Conservation (phyloP, 805 yeast species). For the Candida chilensis region DNA sequence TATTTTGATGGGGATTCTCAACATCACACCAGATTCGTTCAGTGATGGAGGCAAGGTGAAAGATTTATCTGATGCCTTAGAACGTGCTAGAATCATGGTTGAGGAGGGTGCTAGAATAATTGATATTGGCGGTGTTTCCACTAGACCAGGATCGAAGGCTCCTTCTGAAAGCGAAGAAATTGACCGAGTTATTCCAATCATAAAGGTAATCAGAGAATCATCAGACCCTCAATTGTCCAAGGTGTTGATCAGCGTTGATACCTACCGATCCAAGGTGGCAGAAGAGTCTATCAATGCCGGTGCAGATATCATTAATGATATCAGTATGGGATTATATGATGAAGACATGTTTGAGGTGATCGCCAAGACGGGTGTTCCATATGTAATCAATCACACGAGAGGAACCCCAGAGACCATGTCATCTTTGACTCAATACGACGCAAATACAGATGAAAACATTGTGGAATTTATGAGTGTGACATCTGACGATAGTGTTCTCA, state of each 20-base stretch:
- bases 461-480: conserved; percentile 17
- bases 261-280: conserved; percentile 76
- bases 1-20: conserved; percentile 76
- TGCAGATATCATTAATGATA: conserved; percentile 88
- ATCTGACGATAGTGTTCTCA: conserved; percentile 21
- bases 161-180: conserved; percentile 61
- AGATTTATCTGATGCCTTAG: conserved; percentile 28
- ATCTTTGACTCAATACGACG: conserved; percentile 41
- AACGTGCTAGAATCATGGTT: conserved; percentile 39
- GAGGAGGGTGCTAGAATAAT: conserved; percentile 62
- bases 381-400: conserved; percentile 76
- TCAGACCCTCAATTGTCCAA: conserved; percentile 21
- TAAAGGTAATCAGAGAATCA: conserved; percentile 47
- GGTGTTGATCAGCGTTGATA: conserved; percentile 73
- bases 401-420: conserved; percentile 77
- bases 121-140: conserved; percentile 93
- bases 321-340: conserved; percentile 74
- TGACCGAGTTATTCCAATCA: conserved; percentile 58
- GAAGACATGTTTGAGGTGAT: conserved; percentile 55
- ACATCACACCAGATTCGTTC: conserved; percentile 91
- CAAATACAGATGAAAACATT: conserved; percentile 22
- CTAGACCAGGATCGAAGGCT: conserved; percentile 74
- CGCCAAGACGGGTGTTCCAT: conserved; percentile 65
- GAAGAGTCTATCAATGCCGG: conserved; percentile 59
- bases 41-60: conserved; percentile 71